Evolutionary conservation across 495 filamentous ascomycete genomes (phyloP), one percentile per base, ranked within the genome.

Genomic region (Neurospora sublineolata): DNA sequence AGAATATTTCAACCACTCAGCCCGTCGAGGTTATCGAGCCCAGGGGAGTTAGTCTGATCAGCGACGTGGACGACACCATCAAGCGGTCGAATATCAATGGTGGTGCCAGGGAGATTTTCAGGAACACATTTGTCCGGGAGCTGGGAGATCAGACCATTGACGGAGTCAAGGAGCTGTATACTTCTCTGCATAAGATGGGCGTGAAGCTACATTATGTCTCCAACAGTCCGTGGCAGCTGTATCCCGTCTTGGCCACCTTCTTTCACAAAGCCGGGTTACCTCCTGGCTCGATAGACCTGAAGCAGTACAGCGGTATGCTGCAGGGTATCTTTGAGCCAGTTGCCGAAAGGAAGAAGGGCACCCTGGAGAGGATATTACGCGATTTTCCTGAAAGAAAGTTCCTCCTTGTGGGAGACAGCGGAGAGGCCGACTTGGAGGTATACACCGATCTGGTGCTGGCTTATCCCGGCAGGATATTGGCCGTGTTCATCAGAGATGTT

Each of bases 241-340:
- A 91, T 75, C 94, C 95, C 4, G 86, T 97, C 0, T 83, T 98
- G 10, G 89, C 90, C 4, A 91, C 87, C 37, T 98, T 90, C 76
- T 96, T 97, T 79, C 87, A 90, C 75, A 76, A 87, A 52, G 92
- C 92, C 11, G 91, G 92, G 8, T 82, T 99, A 16, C 95, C 95
- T 1, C 87, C 87, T 12, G 95, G 94, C 2, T 95, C 93, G 0
- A 91, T 97, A 75, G 96, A 99, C 77, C 79, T 99, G 75, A 99
- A 99, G 80, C 91, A 94, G 70, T 99, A 98, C 80, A 89, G 85
- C 68, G 95, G 95, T 37, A 95, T 98, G 92, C 84, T 99, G 2
- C 93, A 97, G 80, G 95, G 95, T 0, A 97, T 99, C 52, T 97
- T 99, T 74, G 95, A 99, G 80, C 96, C 95, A 23, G 95, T 97